Evolutionary conservation across 2,329 filamentous ascomycete species (phyloP).

Genomic region (Stagonosporopsis cucurbitacearum): DNA sequence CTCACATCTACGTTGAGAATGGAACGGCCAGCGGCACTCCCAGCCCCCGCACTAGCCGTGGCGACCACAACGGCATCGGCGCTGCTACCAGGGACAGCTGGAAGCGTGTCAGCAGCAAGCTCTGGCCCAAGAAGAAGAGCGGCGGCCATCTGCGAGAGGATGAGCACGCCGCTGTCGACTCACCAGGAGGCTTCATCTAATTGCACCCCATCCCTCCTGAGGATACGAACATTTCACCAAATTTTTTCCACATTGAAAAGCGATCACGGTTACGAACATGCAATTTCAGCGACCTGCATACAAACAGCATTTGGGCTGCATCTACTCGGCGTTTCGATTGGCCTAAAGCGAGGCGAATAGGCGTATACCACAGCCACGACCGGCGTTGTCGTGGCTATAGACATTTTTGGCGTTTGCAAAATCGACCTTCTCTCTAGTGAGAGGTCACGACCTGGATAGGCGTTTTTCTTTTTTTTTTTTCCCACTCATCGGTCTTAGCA

Average conservation of each 20-base stretch:
- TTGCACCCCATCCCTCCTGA: background rate
- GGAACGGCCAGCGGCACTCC: slow-evolving; percentile 44
- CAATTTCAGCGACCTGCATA: slow-evolving; percentile 44
- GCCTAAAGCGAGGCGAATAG: slow-evolving; percentile 43
- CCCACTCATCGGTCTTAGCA: slow-evolving; percentile 27
- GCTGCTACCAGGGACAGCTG: slow-evolving; percentile 48
- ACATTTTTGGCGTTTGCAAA: slow-evolving; percentile 37
- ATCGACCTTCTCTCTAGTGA: slow-evolving; percentile 22
- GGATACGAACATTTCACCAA: slow-evolving; percentile 4
- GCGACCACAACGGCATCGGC: slow-evolving; percentile 47
- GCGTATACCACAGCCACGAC: slow-evolving; percentile 35
- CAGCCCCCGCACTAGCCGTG: slow-evolving; percentile 47
- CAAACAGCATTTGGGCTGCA: slow-evolving; percentile 45
- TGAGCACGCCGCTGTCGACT: slow-evolving; percentile 44
- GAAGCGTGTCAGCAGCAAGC: slow-evolving; percentile 51
- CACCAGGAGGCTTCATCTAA: slow-evolving; percentile 19
- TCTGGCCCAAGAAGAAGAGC: slow-evolving; percentile 51
- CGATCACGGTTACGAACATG: slow-evolving; percentile 42
- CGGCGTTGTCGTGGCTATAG: slow-evolving; percentile 38
- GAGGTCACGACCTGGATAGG: slow-evolving; percentile 27
- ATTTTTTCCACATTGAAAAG: slow-evolving; percentile 26
- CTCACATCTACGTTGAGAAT: slow-evolving; percentile 45
- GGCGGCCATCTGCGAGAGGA: slow-evolving; percentile 46
- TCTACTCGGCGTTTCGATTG: slow-evolving; percentile 40
- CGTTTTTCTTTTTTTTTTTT: slow-evolving; percentile 35